Conservation (phyloP, 164 flowering plant species). For the Berberis thunbergii region DNA sequence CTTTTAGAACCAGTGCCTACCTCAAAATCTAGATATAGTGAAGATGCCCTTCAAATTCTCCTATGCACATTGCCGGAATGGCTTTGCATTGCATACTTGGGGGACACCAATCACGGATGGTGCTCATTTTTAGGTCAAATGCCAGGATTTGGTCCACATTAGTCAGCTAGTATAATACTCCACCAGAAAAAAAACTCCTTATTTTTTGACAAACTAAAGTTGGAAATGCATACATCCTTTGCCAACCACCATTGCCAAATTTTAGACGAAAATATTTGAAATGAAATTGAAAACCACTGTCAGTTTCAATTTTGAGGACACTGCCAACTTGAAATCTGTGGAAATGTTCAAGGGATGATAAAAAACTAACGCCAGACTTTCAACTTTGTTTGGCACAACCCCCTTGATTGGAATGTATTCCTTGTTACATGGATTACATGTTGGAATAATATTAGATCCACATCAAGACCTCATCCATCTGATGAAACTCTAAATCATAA, state of each 20-base stretch:
- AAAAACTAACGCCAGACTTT: not conserved
- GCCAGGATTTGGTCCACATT: not conserved
- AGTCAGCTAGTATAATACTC: conserved; percentile 1
- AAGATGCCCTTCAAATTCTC: not conserved
- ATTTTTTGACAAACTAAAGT: not conserved
- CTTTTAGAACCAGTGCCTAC: not conserved
- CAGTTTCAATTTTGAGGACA: not conserved
- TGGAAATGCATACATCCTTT: not conserved
- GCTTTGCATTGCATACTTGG: not conserved
- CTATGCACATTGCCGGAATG: not conserved
- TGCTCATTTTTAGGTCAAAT: not conserved
- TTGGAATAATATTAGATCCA: too few species aligned
- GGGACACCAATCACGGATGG: not conserved
- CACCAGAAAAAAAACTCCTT: not conserved
- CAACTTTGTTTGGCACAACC: not conserved
- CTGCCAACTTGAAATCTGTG: not conserved
- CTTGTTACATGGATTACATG: not conserved
- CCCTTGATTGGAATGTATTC: not conserved
- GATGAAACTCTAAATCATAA: too few species aligned
- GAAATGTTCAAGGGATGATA: not conserved
- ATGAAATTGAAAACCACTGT: not conserved
- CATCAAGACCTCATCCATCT: too few species aligned
- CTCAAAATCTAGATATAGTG: not conserved
- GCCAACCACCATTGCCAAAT: not conserved
- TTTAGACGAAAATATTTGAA: not conserved